Evolutionary conservation across 2,329 filamentous ascomycete genomes (phyloP), one percentile per base, ranked within the genome.

Genomic region (Trichoderma sp.): DNA sequence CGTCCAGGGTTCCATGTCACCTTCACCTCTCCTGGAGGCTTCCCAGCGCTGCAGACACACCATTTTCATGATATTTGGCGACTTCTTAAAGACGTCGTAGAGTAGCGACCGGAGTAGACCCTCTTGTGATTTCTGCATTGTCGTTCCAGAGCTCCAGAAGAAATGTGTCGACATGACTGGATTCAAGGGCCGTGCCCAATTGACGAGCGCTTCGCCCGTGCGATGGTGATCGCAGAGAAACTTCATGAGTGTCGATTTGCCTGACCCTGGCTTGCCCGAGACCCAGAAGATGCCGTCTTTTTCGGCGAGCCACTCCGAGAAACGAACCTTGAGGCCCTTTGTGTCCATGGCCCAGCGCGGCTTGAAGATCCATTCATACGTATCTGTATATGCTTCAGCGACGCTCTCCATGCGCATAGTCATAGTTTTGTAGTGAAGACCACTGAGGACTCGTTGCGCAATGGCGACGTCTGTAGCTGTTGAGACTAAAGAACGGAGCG

Each of bases 201-300:
- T 2, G 12, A 66, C 8, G 1, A 80, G 68, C 3, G 54, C 35
- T 1, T 70, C 4, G 0, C 22, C 19, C 0, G 76, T 78, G 0
- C 39, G 29, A 0, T 29, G 1, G 58, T 76, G 37, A 2, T 71
- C 59, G 29, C 39, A 68, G 8, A 81, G 63, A 50, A 74, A 78
- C 48, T 80, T 80, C 77, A 82, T 79, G 13, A 82, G 67, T 0
- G 80, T 82, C 1, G 80, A 82, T 64, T 82, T 82, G 0, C 80
- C 81, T 0, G 78, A 77, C 7, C 80, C 80, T 0, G 79, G 72
- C 53, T 82, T 81, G 2, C 81, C 81, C 8, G 72, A 73, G 10
- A 82, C 74, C 73, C 77, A 78, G 68, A 74, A 80, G 27, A 54
- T 64, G 29, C 61, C 61, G 5, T 45, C 25, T 0, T 71, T 72